phyloP scores from a whole-genome alignment of 306 rosid species.

The Morella rubra region DNA sequence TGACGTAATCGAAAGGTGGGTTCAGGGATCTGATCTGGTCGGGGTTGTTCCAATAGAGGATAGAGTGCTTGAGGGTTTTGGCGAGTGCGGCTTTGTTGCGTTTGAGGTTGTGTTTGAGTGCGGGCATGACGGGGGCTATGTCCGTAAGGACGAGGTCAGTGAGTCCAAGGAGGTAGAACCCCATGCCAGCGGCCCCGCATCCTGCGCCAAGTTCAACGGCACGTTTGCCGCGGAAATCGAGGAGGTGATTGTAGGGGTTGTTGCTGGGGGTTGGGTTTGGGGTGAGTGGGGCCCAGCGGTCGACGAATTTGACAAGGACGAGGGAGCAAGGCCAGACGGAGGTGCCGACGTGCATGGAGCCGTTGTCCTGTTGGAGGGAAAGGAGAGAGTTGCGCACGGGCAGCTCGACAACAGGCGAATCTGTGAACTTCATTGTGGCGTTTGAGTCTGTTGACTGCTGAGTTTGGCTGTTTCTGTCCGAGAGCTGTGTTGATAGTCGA shows the following conservation, averaged over 20 bases:
- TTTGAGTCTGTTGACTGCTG: too few species aligned
- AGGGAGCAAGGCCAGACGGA: conserved; percentile 97
- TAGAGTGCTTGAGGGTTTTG: conserved; percentile 64
- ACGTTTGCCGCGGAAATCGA: conserved; percentile 68
- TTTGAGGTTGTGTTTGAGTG: conserved; percentile 75
- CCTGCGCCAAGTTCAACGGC: conserved; percentile 87
- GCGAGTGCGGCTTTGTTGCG: conserved; percentile 62
- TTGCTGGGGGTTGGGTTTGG: not conserved
- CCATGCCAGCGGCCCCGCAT: conserved; percentile 90
- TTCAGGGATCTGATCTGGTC: conserved; percentile 54
- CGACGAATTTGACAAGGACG: conserved; percentile 82
- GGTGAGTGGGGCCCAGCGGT: conserved; percentile 63
- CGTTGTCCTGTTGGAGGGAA: conserved; percentile 84
- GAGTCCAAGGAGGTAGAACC: conserved; percentile 74
- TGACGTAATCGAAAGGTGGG: conserved; percentile 60
- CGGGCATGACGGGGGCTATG: conserved; percentile 86
- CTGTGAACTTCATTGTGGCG: conserved; percentile 74
- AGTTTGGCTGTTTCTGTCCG: too few species aligned
- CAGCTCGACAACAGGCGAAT: conserved; percentile 78
- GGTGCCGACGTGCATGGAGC: conserved; percentile 86
- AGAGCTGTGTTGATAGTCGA: too few species aligned
- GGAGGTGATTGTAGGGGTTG: conserved; percentile 65
- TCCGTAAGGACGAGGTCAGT: conserved; percentile 77
- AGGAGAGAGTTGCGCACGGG: conserved; percentile 56
- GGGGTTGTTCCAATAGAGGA: conserved; percentile 74